phyloP scores from a whole-genome alignment of 1,284 basidiomycete species.

The Phylloporus sp. region DNA sequence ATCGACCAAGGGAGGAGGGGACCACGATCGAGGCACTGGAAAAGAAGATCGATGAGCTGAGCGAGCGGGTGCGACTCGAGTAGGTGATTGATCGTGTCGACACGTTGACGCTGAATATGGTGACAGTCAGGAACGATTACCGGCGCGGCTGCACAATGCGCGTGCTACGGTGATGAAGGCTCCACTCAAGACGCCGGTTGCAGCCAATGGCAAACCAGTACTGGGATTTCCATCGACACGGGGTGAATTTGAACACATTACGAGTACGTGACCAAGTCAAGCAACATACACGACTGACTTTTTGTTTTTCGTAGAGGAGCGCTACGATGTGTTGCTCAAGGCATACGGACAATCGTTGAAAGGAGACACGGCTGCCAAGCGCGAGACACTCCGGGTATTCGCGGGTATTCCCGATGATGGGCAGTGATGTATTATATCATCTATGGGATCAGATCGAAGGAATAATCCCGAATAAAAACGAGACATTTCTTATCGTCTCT shows the following conservation, averaged over 20 bases:
- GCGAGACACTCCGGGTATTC: constrained; percentile 22
- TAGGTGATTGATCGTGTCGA: not conserved
- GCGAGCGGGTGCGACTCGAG: constrained; percentile 27
- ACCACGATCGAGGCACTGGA: constrained; percentile 25
- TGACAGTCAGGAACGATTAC: constrained; percentile 21
- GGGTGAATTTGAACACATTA: constrained; percentile 34
- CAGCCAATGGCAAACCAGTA: constrained; percentile 22
- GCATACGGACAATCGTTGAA: constrained; percentile 20
- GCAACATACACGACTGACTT: not conserved
- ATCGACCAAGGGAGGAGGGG: too few relatives aligned
- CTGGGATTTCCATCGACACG: constrained; percentile 18
- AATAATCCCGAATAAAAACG: too few relatives aligned
- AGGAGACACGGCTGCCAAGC: constrained; percentile 29
- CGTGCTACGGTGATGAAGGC: constrained; percentile 29
- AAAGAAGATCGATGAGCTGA: constrained; percentile 24
- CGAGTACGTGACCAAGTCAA: constrained; percentile 14
- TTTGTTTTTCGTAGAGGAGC: constrained; percentile 28
- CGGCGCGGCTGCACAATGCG: constrained; percentile 25
- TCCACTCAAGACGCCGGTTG: constrained; percentile 14
- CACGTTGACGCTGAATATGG: not conserved
- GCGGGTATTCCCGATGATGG: constrained; percentile 26
- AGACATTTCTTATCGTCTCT: too few relatives aligned
- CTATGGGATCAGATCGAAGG: constrained; percentile 14
- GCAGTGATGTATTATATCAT: constrained; percentile 16
- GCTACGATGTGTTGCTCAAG: constrained; percentile 27